Conservation (phyloP, 2,329 filamentous ascomycete genomes). For the Hypoxylon sp. region DNA sequence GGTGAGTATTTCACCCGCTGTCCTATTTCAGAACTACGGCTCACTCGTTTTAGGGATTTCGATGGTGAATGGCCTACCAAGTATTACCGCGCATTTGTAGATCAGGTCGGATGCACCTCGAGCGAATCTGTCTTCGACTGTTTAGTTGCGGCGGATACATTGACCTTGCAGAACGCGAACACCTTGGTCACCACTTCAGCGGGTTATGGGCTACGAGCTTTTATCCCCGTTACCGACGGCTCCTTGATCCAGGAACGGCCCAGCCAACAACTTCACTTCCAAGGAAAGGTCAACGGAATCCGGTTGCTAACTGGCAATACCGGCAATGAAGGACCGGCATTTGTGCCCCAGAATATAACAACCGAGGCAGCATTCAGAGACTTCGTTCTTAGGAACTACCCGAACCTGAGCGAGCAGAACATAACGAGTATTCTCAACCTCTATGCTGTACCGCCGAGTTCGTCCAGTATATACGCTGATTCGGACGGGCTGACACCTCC, state of each 20-base stretch:
- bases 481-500: constrained; percentile 54
- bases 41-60: constrained; percentile 43
- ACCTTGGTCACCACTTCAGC: constrained; percentile 46
- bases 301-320: constrained; percentile 52
- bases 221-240: constrained; percentile 55
- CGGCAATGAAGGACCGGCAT: constrained; percentile 54
- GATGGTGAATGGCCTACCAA: constrained; percentile 49
- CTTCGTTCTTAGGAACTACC: constrained; percentile 53
- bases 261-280: constrained; percentile 45
- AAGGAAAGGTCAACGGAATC: constrained; percentile 50
- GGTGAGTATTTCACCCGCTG: constrained; percentile 47
- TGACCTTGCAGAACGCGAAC: constrained; percentile 53
- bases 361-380: constrained; percentile 48
- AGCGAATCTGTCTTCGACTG: constrained; percentile 51
- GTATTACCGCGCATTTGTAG: constrained; percentile 51
- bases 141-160: constrained; percentile 50
- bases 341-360: constrained; percentile 53
- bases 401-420: constrained; percentile 49
- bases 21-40: constrained; percentile 38
- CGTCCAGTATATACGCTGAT: constrained; percentile 50
- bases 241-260: constrained; percentile 50
- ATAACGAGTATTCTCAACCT: constrained; percentile 50
- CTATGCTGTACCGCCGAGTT: constrained; percentile 46
- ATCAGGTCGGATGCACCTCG: constrained; percentile 50
- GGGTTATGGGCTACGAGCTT: constrained; percentile 51